A percentile compares a stretch with the other conserved stretches of the same genome.
phyloP scores from a whole-genome alignment of 2,329 filamentous ascomycete genomes.

The Cordyceps sp. region DNA sequence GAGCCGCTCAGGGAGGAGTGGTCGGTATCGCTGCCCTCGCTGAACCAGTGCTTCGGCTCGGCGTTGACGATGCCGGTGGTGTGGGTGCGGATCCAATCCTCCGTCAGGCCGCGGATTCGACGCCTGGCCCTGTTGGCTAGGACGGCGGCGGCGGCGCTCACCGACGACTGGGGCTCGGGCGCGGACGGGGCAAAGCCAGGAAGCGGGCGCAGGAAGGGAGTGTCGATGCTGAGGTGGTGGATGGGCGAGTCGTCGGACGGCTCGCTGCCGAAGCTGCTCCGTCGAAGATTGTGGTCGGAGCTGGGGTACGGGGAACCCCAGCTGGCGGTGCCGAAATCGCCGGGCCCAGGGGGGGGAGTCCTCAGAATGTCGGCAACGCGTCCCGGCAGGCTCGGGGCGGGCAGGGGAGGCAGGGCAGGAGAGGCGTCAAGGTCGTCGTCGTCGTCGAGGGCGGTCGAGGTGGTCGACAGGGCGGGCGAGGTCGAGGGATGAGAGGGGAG shows the following conservation, averaged over 20 bases:
- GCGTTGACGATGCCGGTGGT: slow-evolving; percentile 52
- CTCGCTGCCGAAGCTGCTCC: slow-evolving; percentile 39
- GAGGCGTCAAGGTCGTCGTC: slow-evolving; percentile 36
- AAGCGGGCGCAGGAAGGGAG: slow-evolving; percentile 42
- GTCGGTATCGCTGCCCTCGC: slow-evolving; percentile 56
- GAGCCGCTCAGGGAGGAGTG: slow-evolving; percentile 59
- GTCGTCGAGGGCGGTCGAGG: slow-evolving; percentile 40
- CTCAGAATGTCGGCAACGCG: slow-evolving; percentile 37
- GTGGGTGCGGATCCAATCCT: slow-evolving; percentile 77
- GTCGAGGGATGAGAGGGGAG: slow-evolving; percentile 20
- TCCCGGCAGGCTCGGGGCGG: slow-evolving; percentile 38
- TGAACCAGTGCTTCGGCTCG: slow-evolving; percentile 69
- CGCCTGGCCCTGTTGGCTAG: slow-evolving; percentile 46
- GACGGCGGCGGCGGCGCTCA: slow-evolving; percentile 42
- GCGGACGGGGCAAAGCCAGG: slow-evolving; percentile 23
- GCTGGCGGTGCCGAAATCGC: slow-evolving; percentile 51
- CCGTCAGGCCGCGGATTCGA: slow-evolving; percentile 47
- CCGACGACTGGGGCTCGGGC: slow-evolving; percentile 12
- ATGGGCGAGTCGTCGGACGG: slow-evolving; percentile 42
- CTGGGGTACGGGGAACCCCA: slow-evolving; percentile 85
- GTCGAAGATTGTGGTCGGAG: slow-evolving; percentile 35
- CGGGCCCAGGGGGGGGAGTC: slow-evolving; percentile 25
- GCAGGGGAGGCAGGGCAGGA: slow-evolving; percentile 40
- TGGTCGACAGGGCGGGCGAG: slow-evolving; percentile 44
- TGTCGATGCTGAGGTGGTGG: slow-evolving; percentile 44